phyloP scores from a whole-genome alignment of 345 rosid species.

The Adansonia digitata region DNA sequence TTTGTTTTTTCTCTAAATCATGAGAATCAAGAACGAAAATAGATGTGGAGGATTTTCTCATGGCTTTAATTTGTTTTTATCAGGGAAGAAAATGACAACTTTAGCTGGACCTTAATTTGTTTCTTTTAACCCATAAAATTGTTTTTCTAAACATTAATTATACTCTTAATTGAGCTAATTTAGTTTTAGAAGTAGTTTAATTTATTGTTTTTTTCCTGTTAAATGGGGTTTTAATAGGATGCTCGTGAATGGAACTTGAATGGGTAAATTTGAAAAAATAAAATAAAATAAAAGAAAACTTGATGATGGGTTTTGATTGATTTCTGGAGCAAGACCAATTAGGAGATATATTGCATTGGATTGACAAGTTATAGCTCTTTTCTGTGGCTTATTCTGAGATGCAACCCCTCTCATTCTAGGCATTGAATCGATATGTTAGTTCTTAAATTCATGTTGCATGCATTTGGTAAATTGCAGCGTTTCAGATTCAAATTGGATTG shows the following conservation, averaged over 20 bases:
- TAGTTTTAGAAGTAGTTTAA: background rate
- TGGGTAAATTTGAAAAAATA: background rate
- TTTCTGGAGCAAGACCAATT: constrained; percentile 68
- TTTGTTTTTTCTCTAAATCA: too few relatives aligned
- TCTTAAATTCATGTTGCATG: background rate
- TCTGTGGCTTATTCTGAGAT: constrained; percentile 83
- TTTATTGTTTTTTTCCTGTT: background rate
- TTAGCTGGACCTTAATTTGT: too few relatives aligned
- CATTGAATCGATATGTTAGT: constrained; percentile 82
- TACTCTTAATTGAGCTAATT: background rate
- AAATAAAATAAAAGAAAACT: too few relatives aligned
- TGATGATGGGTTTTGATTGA: background rate
- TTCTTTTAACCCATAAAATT: too few relatives aligned
- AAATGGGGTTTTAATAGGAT: background rate
- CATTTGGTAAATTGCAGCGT: background rate
- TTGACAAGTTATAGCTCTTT: constrained; percentile 72
- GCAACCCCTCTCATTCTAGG: constrained; percentile 78
- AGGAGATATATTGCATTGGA: constrained; percentile 98
- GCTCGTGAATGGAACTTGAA: constrained; percentile 1
- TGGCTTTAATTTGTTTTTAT: too few relatives aligned
- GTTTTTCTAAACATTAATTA: too few relatives aligned
- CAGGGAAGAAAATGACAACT: too few relatives aligned
- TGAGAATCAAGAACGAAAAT: too few relatives aligned
- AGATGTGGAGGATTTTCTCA: too few relatives aligned
- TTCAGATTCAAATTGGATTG: background rate